Evolutionary conservation across 441 rosid genomes (phyloP).

Genomic region (Pelargonium myrrhifolium): DNA sequence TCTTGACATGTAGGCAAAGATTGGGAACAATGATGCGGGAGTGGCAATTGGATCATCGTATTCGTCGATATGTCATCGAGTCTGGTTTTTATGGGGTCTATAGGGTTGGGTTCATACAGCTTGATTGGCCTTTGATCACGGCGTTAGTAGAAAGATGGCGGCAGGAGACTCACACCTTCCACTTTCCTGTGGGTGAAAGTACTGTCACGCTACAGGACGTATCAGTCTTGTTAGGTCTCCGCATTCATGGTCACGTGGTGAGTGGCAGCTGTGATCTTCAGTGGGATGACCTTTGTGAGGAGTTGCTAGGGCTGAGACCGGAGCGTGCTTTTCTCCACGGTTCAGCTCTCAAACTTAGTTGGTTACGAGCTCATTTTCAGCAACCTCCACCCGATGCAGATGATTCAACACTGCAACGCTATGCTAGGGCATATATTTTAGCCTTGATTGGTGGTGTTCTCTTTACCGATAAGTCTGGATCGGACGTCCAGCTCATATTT

Average conservation of each 20-base stretch:
- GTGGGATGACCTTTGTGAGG: slow-evolving; percentile 1
- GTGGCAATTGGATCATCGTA: background rate
- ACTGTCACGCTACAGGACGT: slow-evolving; percentile 1
- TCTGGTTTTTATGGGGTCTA: slow-evolving; percentile 2
- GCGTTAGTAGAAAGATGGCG: slow-evolving; percentile 14
- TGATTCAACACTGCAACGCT: background rate
- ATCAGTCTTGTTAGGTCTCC: background rate
- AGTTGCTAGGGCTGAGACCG: background rate
- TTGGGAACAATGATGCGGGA: background rate
- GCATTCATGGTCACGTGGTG: background rate
- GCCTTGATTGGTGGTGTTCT: slow-evolving; percentile 3
- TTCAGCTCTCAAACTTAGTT: background rate
- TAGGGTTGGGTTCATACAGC: background rate
- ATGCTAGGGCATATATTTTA: slow-evolving; percentile 10
- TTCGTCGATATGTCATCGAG: background rate
- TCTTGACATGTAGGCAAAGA: background rate
- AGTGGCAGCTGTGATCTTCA: background rate
- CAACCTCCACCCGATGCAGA: background rate
- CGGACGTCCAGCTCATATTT: background rate
- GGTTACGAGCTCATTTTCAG: background rate
- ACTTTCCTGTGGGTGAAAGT: slow-evolving; percentile 1
- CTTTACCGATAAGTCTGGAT: slow-evolving; percentile 3
- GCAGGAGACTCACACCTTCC: slow-evolving; percentile 12
- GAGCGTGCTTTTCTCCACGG: background rate
- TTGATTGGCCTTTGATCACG: slow-evolving; percentile 9